Evolutionary conservation across 768 basidiomycete genomes (phyloP), one percentile per base, ranked within the genome.

Genomic region (Lentinus tigrinus): DNA sequence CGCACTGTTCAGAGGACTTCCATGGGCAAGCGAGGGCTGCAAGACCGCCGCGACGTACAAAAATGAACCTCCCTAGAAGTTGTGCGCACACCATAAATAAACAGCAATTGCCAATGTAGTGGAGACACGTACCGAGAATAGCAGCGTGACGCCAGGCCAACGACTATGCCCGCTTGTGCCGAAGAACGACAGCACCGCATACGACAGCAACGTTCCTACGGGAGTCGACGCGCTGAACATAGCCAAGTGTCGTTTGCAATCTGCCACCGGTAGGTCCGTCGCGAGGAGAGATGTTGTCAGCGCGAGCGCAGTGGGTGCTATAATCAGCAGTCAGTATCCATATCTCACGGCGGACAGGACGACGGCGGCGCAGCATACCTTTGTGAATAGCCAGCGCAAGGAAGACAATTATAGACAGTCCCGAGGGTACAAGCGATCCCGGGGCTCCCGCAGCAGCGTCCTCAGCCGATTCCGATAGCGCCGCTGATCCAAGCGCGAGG

Each of bases 341-440:
- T 16, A n/a, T 28, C 7, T 10, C 16, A 44, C 7, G 21, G n/a
- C 24, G 8, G 48, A 10, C 23, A 37, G 9, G 10, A 31, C 14
- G 14, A 1, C 39, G 17, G 17, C 19, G 0, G n/a, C 24, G 23
- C 3, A 10, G 40, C 57, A 26, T 46, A 81, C 91, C 91, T 82
- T 98, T 98, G 74, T 98, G 97, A 21, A 98, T 78, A 47, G 92
- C 79, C 40, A 99, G 82, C 3, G 97, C 95, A 23, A 97, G 68
- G 69, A 98, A 98, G 3, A 99, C 89, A 42, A 98, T 78, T 10
- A 93, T 67, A 1, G 95, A 91, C 31, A 98, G 69, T 36, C 76
- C 78, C 23, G 60, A 62, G 23, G 63, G 59, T 0, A 61, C 26
- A 5, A 58, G 11, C 14, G 64, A 55, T 5, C n/a, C 7, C 1